These are phyloP conservation scores for Komagataea norvegica DNA, from an alignment of 1,139 yeast genomes.

Conservation along the genomic window DNA sequence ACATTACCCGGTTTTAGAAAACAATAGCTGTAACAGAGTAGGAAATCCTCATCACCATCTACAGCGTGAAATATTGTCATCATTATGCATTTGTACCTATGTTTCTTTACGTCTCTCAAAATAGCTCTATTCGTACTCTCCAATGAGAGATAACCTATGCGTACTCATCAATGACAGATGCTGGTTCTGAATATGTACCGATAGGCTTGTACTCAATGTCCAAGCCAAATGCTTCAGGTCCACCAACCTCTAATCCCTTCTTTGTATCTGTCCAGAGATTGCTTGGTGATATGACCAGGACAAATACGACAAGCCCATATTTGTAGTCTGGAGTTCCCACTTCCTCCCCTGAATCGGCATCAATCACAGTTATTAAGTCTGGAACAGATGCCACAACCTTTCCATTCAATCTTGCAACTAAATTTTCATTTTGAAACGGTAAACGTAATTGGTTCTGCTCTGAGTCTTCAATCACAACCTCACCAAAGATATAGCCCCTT, in stretches of 20 bases:
- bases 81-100: too few relatives aligned
- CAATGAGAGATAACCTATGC: background rate
- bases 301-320: constrained; percentile 40
- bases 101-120: too few relatives aligned
- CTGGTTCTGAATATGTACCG: constrained; percentile 33
- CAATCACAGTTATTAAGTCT: constrained; percentile 41
- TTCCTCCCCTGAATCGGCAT: constrained; percentile 41
- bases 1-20: background rate
- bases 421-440: constrained; percentile 45
- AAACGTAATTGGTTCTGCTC: constrained; percentile 28
- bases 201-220: constrained; percentile 35
- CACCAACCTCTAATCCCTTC: constrained; percentile 37
- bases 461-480: constrained; percentile 35
- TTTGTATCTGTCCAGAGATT: constrained; percentile 36
- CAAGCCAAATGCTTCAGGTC: constrained; percentile 35
- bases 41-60: too few relatives aligned
- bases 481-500: constrained; percentile 46
- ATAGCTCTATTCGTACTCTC: too few relatives aligned
- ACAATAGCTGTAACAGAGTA: too few relatives aligned
- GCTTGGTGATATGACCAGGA: constrained; percentile 38
- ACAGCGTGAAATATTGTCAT: too few relatives aligned
- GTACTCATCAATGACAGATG: constrained; percentile 39
- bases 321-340: constrained; percentile 45
- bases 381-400: constrained; percentile 38
- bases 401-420: constrained; percentile 27